Percentiles rank a stretch among this genome's conserved stretches.
Conservation (phyloP, 495 filamentous ascomycete genomes). For the Neurospora intermedia region DNA sequence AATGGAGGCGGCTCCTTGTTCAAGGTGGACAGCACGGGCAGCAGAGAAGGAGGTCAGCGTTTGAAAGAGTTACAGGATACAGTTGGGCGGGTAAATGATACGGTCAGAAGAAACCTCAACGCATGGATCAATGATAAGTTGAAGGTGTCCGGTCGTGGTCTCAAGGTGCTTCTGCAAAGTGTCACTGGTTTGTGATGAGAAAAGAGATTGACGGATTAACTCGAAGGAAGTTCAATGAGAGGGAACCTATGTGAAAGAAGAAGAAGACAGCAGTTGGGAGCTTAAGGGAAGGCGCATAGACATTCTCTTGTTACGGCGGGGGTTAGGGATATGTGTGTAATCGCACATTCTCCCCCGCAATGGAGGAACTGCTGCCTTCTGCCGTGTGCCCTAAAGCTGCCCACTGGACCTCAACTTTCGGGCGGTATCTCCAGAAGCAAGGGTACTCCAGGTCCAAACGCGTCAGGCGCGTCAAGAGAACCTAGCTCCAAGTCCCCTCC, state of each 20-base stretch:
- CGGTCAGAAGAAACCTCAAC: neutral
- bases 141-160: neutral
- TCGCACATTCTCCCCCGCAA: neutral
- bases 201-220: neutral
- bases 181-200: neutral
- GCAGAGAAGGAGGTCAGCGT: neutral
- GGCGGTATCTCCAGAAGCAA: neutral
- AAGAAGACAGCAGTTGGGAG: too few relatives aligned
- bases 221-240: too few relatives aligned
- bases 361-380: neutral
- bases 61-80: neutral
- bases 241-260: too few relatives aligned
- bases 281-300: neutral
- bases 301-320: neutral
- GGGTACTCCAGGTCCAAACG: neutral
- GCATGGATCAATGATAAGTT: neutral
- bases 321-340: neutral
- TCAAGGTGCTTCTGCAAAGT: neutral
- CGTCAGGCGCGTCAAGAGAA: slow-evolving; percentile 7
- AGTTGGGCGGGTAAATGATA: neutral
- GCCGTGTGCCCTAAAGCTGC: neutral
- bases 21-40: neutral
- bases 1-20: neutral
- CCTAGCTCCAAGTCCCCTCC: slow-evolving; percentile 10
- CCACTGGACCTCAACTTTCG: neutral